These are phyloP conservation scores for Sporisorium exsertum DNA, from an alignment of 1,284 basidiomycete genomes.

Conservation along the genomic window DNA sequence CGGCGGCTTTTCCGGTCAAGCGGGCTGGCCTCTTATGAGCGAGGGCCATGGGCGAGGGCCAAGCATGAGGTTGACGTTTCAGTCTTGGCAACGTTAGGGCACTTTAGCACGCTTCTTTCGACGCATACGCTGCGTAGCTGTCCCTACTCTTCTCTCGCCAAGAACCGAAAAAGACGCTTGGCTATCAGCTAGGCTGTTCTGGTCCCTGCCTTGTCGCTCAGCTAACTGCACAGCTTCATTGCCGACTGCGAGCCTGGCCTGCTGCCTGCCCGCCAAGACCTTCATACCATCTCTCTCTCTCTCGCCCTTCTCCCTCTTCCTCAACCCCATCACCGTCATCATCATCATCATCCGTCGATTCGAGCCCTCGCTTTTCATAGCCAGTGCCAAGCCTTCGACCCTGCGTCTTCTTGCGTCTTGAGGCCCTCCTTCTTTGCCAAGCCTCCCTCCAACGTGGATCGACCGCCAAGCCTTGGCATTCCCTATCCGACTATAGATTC, in stretches of 20 bases:
- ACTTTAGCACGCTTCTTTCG: neutral
- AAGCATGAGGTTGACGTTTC: neutral
- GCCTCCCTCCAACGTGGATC: conserved; percentile 31
- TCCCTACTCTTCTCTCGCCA: conserved; percentile 21
- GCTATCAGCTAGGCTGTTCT: no score
- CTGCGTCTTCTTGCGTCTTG: neutral
- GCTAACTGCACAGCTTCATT: no score
- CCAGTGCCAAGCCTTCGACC: conserved; percentile 19
- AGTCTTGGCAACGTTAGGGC: conserved; percentile 13
- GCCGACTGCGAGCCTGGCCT: no score
- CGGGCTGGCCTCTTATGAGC: no score
- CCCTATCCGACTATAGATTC: conserved; percentile 35
- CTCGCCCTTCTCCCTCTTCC: neutral
- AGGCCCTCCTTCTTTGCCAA: conserved; percentile 4
- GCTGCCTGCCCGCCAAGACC: conserved; percentile 27
- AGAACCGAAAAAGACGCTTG: conserved; percentile 13
- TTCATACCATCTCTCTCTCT: neutral
- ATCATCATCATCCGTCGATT: neutral
- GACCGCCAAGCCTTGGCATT: conserved; percentile 49
- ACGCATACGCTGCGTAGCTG: neutral
- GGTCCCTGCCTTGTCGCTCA: neutral
- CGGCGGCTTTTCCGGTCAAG: neutral
- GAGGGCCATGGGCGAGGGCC: no score
- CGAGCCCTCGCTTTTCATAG: neutral
- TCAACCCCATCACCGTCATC: conserved; percentile 1